Evolutionary conservation across 257 asterid genomes (phyloP), one percentile per base, ranked within the genome.

Genomic region (Haberlea rhodopensis): DNA sequence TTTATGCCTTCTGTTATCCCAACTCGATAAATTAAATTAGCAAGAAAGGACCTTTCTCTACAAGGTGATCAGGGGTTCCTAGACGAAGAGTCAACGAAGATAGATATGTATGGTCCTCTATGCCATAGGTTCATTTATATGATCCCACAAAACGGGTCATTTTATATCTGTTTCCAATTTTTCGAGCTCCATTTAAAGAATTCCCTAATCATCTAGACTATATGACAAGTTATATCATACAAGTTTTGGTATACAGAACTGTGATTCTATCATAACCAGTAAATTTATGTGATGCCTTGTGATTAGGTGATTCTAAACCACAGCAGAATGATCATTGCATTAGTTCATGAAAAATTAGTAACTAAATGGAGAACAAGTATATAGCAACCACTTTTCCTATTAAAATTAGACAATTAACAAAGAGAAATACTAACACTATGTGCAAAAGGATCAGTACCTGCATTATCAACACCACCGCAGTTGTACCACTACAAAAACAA

Each of bases 401-500:
- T 43, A 43, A 43, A 15, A 16, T 20, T 16, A 40, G n/a, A 69
- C 28, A 32, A 21, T 19, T 13, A 24, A 62, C 51, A 15, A 29
- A 2, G 1, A 53, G 22, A 23, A 45, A 23, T 6, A 20, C n/a
- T 11, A 61, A 22, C 21, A 29, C 1, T 13, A 31, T 16, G 19
- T 27, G 20, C 18, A 20, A 37, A 66, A 46, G 13, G 56, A 57
- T 43, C 6, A 4, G 51, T 64, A 92, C 98, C 98, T 84, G 91
- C 65, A 77, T 78, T 31, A 92, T 77, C 84, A 92, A 60, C 61
- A 90, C 78, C 69, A 92, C 96, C 2, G 95, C 90, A 62, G 98
- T 92, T 23, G 97, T 31, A 48, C 97, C 98, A 70, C 29, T 26
- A 26, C 29, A 26, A 26, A 26, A 26, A 4, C 29, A 26, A 26